Evolutionary conservation across 2,329 filamentous ascomycete genomes (phyloP).

Genomic region (Sporothrix protearum): DNA sequence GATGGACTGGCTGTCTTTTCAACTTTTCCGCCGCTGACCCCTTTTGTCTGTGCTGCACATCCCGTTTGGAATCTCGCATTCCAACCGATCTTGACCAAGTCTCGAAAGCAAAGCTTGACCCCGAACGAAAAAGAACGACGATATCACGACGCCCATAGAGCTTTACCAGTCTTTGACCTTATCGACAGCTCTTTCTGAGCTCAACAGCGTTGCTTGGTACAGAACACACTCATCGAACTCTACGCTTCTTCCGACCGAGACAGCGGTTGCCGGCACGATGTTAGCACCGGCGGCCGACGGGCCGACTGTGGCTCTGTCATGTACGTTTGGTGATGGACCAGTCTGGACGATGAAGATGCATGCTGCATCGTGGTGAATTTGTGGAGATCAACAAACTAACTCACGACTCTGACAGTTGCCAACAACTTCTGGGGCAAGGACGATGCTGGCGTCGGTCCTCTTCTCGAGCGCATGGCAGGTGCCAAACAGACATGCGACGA

Average conservation of each 20-base stretch:
- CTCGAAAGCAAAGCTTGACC: background rate
- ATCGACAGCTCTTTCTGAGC: background rate
- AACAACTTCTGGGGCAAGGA: constrained; percentile 99
- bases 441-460: constrained; percentile 87
- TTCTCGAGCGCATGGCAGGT: constrained; percentile 90
- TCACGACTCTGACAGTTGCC: constrained; percentile 59
- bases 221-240: background rate
- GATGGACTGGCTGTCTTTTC: constrained; percentile 8
- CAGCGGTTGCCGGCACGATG: constrained; percentile 22
- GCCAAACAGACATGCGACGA: constrained; percentile 95
- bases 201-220: background rate
- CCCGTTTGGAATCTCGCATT: constrained; percentile 18
- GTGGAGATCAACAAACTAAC: background rate
- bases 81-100: constrained; percentile 15
- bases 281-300: constrained; percentile 26
- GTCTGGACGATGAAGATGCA: background rate
- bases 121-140: background rate
- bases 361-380: too few relatives aligned
- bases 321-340: constrained; percentile 23
- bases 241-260: background rate
- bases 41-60: constrained; percentile 2
- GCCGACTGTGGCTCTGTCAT: constrained; percentile 30
- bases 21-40: background rate
- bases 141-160: background rate
- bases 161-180: background rate